Evolutionary conservation across 176 grass and related monocot genomes (phyloP).

Genomic region (Alopecurus myosuroides): DNA sequence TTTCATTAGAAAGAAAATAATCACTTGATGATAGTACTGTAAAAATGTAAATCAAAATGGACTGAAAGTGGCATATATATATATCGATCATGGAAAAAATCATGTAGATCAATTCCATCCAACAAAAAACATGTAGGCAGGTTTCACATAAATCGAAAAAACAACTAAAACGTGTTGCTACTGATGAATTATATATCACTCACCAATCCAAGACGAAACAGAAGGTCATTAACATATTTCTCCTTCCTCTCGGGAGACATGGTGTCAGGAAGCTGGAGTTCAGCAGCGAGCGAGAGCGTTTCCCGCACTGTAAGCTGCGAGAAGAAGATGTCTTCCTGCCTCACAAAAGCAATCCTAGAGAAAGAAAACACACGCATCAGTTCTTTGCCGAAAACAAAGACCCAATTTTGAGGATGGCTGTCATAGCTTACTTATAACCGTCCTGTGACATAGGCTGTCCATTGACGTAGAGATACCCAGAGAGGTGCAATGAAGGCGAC

Average conservation of each 20-base stretch:
- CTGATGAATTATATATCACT: background rate
- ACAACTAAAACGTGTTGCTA: background rate
- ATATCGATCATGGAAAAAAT: background rate
- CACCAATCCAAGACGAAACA: conserved; percentile 91
- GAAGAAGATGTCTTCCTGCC: conserved; percentile 94
- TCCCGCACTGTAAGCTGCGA: conserved; percentile 82
- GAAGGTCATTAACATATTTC: conserved; percentile 62
- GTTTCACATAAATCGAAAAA: background rate
- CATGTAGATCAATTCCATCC: background rate
- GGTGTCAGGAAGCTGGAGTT: conserved; percentile 73
- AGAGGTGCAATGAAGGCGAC: conserved; percentile 66
- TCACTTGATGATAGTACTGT: background rate
- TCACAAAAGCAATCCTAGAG: conserved; percentile 71
- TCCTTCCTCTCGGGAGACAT: conserved; percentile 60
- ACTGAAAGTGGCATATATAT: background rate
- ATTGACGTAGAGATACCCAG: conserved; percentile 60
- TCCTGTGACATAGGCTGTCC: conserved; percentile 39
- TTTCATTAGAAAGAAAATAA: conserved; percentile 24
- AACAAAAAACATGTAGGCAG: background rate
- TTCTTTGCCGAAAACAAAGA: background rate
- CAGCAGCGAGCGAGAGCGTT: conserved; percentile 76
- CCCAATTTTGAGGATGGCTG: background rate
- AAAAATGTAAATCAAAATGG: background rate
- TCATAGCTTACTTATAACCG: conserved; percentile 64
- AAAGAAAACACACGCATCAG: background rate